Conservation (phyloP, 129 eudicot species). For the Calendula officinalis region DNA sequence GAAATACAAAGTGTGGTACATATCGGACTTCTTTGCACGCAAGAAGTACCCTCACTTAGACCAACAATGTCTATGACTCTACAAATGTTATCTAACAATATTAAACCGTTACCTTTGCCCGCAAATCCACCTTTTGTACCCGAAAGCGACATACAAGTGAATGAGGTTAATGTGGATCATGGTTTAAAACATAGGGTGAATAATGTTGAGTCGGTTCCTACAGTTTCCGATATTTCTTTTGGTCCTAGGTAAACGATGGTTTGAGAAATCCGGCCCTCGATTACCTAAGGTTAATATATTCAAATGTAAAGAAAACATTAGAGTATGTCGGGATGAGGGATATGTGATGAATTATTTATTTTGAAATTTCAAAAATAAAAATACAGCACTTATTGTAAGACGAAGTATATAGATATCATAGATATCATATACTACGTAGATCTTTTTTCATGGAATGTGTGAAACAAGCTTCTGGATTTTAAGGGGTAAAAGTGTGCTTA, state of each 20-base stretch:
- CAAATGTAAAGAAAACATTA: neutral
- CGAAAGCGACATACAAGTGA: constrained; percentile 40
- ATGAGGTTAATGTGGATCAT: constrained; percentile 30
- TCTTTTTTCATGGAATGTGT: too few species aligned
- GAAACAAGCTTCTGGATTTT: too few species aligned
- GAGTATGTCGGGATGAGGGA: neutral
- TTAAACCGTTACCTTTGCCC: constrained; percentile 53
- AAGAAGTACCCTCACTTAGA: constrained; percentile 58
- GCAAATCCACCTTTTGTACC: constrained; percentile 62
- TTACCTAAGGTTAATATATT: neutral
- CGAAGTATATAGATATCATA: too few species aligned
- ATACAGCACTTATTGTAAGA: too few species aligned
- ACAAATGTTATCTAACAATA: constrained; percentile 57
- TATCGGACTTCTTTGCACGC: constrained; percentile 76
- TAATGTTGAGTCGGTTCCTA: constrained; percentile 46
- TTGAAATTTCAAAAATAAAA: too few species aligned
- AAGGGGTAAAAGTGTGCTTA: too few species aligned
- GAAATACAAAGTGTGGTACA: constrained; percentile 61
- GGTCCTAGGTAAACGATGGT: constrained; percentile 46
- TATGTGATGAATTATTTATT: neutral
- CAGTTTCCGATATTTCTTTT: constrained; percentile 44
- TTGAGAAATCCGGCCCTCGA: neutral
- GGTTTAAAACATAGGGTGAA: constrained; percentile 18
- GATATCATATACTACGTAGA: too few species aligned
- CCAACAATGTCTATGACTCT: constrained; percentile 75